phyloP scores from a whole-genome alignment of 257 asterid species.

The Anisodus tanguticus region DNA sequence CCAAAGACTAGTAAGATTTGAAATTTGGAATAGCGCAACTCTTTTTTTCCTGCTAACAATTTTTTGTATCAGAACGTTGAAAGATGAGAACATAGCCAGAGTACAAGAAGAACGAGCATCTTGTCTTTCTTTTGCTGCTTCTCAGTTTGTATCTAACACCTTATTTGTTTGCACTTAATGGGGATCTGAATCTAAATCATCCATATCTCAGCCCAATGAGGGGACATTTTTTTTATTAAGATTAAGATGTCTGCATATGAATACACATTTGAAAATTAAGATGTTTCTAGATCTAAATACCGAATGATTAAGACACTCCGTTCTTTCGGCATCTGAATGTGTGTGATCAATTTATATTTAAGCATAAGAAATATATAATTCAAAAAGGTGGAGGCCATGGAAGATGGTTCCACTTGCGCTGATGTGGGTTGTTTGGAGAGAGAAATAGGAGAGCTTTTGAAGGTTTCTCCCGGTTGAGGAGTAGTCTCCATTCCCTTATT shows the following conservation, averaged over 20 bases:
- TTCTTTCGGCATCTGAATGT: too few relatives aligned
- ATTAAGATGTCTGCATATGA: not conserved
- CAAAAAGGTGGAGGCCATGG: too few relatives aligned
- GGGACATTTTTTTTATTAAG: not conserved
- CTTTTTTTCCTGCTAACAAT: not conserved
- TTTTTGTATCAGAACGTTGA: not conserved
- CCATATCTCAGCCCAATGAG: not conserved
- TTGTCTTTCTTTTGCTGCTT: conserved; percentile 5
- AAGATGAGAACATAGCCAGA: not conserved
- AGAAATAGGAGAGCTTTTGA: too few relatives aligned
- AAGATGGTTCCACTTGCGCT: too few relatives aligned
- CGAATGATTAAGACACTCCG: too few relatives aligned
- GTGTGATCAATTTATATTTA: too few relatives aligned
- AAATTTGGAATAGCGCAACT: not conserved
- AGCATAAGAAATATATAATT: too few relatives aligned
- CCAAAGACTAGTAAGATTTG: not conserved
- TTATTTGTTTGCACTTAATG: not conserved
- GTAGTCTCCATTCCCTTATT: too few relatives aligned
- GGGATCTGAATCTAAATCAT: not conserved
- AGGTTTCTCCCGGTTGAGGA: too few relatives aligned
- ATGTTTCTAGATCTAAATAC: not conserved
- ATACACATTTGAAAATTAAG: not conserved
- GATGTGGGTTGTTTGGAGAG: too few relatives aligned
- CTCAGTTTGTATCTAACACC: not conserved
- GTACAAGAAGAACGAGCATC: not conserved